Conservation (phyloP, 768 basidiomycete species). For the Dentipellis sp. region DNA sequence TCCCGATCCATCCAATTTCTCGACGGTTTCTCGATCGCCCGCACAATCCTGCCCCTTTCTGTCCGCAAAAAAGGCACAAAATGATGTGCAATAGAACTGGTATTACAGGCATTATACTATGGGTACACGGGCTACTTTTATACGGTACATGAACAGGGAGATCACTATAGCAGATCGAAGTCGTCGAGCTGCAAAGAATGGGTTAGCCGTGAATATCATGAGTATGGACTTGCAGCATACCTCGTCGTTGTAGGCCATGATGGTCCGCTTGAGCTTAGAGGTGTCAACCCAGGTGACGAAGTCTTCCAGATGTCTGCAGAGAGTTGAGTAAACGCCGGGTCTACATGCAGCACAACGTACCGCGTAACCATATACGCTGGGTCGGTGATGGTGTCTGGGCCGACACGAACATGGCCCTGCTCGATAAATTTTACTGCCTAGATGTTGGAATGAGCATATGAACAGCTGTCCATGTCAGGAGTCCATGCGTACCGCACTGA, state of each 20-base stretch:
- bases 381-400: slow-evolving; percentile 92
- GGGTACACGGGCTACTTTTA: background rate
- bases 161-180: slow-evolving; percentile 69
- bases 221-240: slow-evolving; percentile 27
- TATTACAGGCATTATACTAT: background rate
- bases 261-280: slow-evolving; percentile 90
- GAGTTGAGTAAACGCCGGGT: background rate
- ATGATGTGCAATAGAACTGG: background rate
- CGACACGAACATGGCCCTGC: slow-evolving; percentile 96
- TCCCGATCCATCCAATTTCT: background rate
- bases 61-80: background rate
- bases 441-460: slow-evolving; percentile 1
- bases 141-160: background rate
- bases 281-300: slow-evolving; percentile 99
- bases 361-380: slow-evolving; percentile 93
- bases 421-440: slow-evolving; percentile 97
- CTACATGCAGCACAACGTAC: slow-evolving; percentile 25
- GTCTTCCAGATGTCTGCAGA: slow-evolving; percentile 88
- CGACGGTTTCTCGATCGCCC: background rate
- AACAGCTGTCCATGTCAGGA: slow-evolving; percentile 4
- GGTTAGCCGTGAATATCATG: slow-evolving; percentile 11
- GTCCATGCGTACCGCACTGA: slow-evolving; percentile 58
- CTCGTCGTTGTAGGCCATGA: slow-evolving; percentile 96
- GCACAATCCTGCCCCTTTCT: background rate
- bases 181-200: slow-evolving; percentile 68